Evolutionary conservation across 2,329 filamentous ascomycete species (phyloP).

Genomic region (Calonectria ilicicola): DNA sequence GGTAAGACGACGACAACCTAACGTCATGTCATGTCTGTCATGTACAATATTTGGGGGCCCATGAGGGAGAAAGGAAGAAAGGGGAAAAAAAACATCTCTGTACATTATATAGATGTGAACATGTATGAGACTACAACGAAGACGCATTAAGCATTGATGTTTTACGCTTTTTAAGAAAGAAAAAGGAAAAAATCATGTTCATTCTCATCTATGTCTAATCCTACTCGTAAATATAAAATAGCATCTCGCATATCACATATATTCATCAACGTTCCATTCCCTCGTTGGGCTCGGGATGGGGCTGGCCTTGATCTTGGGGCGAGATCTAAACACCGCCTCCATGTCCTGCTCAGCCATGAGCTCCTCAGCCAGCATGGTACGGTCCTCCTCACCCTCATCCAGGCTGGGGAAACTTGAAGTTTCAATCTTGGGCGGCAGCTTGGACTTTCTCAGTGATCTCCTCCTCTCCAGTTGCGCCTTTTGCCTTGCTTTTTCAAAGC

Average conservation of each 20-base stretch:
- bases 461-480: conserved; percentile 70
- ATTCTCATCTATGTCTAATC: conserved; percentile 17
- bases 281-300: conserved; percentile 68
- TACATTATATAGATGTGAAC: conserved; percentile 42
- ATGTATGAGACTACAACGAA: conserved; percentile 34
- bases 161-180: neutral
- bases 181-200: neutral
- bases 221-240: conserved; percentile 4
- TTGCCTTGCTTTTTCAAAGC: conserved; percentile 70
- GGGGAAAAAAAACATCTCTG: conserved; percentile 30
- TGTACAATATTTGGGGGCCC: conserved; percentile 31
- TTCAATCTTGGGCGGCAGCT: conserved; percentile 53
- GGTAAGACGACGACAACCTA: conserved; percentile 60
- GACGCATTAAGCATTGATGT: neutral
- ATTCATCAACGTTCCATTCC: conserved; percentile 46
- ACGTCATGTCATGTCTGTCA: neutral
- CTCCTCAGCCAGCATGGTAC: conserved; percentile 72
- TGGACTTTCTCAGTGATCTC: conserved; percentile 62
- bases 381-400: conserved; percentile 59
- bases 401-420: conserved; percentile 51
- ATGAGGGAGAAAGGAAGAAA: neutral
- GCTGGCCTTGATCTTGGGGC: conserved; percentile 84
- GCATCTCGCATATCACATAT: conserved; percentile 36
- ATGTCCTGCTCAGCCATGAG: conserved; percentile 81
- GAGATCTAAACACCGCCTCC: conserved; percentile 85